phyloP scores from a whole-genome alignment of 768 basidiomycete genomes.

The Lentinula raphanica region DNA sequence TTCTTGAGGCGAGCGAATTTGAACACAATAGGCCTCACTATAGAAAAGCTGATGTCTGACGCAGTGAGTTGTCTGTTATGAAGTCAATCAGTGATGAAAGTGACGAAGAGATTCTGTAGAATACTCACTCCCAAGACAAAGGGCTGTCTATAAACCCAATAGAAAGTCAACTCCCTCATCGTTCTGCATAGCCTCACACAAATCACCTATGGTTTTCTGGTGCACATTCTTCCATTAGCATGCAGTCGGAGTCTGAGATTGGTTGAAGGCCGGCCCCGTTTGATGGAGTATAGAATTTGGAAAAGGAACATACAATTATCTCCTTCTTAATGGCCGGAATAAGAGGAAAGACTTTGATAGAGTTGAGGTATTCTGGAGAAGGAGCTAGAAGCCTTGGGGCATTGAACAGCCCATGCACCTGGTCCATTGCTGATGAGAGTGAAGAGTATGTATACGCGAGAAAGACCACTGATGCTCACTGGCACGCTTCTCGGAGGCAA shows the following conservation, averaged over 20 bases:
- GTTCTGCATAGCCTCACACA: conserved; percentile 18
- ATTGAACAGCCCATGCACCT: conserved; percentile 21
- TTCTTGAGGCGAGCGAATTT: conserved; percentile 53
- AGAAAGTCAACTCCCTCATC: not conserved
- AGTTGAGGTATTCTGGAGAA: conserved; percentile 49
- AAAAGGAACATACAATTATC: conserved; percentile 46
- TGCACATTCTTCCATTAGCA: conserved; percentile 13
- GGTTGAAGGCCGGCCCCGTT: conserved; percentile 16
- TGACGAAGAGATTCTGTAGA: conserved; percentile 2
- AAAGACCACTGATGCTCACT: too few species aligned
- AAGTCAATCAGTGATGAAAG: not conserved
- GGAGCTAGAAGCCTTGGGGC: conserved; percentile 41
- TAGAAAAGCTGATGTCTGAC: conserved; percentile 74
- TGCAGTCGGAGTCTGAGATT: conserved; percentile 11
- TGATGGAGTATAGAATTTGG: too few species aligned
- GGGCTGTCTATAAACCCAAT: conserved; percentile 49
- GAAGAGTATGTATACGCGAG: not conserved
- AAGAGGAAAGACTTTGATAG: conserved; percentile 76
- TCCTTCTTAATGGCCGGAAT: conserved; percentile 70
- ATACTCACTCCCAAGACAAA: conserved; percentile 73
- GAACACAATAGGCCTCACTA: conserved; percentile 71
- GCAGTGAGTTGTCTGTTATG: conserved; percentile 67
- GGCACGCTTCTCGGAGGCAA: too few species aligned
- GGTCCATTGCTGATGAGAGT: conserved; percentile 27
- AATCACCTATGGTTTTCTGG: conserved; percentile 40